A percentile compares a stretch with the other conserved stretches of the same genome.
phyloP scores from a whole-genome alignment of 106 monocot species.

The Triglochin maritima region DNA sequence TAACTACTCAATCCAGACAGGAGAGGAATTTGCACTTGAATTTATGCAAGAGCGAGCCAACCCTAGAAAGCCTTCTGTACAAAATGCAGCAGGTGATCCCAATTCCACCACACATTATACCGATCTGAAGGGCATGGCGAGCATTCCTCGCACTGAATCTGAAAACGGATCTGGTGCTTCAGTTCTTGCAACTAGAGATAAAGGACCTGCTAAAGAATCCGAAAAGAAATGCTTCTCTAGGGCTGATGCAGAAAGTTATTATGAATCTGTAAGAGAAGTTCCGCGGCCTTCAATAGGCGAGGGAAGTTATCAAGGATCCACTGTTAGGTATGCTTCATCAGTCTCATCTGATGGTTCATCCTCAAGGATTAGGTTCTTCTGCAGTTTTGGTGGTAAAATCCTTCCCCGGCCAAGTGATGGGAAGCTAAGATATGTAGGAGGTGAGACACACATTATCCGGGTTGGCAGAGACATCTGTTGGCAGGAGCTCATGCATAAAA shows the following conservation, averaged over 20 bases:
- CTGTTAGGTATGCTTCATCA: slow-evolving; percentile 43
- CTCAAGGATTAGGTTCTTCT: slow-evolving; percentile 60
- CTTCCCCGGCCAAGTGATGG: slow-evolving; percentile 86
- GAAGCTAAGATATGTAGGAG: slow-evolving; percentile 92
- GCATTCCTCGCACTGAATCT: slow-evolving; percentile 32
- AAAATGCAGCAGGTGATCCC: slow-evolving; percentile 36
- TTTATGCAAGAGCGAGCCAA: slow-evolving; percentile 70
- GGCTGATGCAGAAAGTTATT: slow-evolving; percentile 26
- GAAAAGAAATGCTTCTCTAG: slow-evolving; percentile 30
- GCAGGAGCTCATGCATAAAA: slow-evolving; percentile 70
- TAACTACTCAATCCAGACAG: slow-evolving; percentile 85
- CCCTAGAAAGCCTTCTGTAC: slow-evolving; percentile 31
- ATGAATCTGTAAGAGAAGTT: slow-evolving; percentile 27
- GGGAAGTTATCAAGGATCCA: slow-evolving; percentile 32
- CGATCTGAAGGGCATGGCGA: slow-evolving; percentile 35
- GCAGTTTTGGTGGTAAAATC: slow-evolving; percentile 85
- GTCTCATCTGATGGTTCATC: slow-evolving; percentile 45
- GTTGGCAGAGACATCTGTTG: slow-evolving; percentile 58
- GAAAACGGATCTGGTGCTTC: slow-evolving; percentile 32
- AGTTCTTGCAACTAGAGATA: slow-evolving; percentile 25
- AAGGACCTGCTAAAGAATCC: slow-evolving; percentile 21
- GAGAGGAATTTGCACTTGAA: slow-evolving; percentile 82
- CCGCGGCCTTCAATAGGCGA: slow-evolving; percentile 32
- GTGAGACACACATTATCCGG: slow-evolving; percentile 68
- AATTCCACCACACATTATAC: slow-evolving; percentile 28